Evolutionary conservation across 2,329 filamentous ascomycete species (phyloP).

Genomic region (Acarospora socialis): DNA sequence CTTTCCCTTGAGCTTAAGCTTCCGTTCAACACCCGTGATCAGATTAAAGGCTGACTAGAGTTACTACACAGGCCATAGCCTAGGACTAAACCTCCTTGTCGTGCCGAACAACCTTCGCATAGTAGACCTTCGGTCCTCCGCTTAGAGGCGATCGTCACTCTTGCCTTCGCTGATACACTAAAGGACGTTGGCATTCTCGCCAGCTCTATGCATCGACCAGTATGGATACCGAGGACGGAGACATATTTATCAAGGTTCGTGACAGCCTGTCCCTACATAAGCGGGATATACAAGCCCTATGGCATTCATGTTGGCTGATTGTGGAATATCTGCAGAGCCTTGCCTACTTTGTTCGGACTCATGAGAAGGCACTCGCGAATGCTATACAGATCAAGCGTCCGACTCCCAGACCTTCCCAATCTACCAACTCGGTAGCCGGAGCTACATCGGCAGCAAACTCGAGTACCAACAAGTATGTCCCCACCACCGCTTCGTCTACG

Average conservation of each 20-base stretch:
- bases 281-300: neutral
- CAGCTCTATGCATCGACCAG: too few relatives aligned
- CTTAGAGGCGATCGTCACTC: too few relatives aligned
- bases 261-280: conserved; percentile 3
- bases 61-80: too few relatives aligned
- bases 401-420: conserved; percentile 52
- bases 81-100: too few relatives aligned
- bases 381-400: conserved; percentile 72
- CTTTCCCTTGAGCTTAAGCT: too few relatives aligned
- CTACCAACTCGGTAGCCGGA: conserved; percentile 28
- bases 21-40: too few relatives aligned
- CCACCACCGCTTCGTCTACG: conserved; percentile 49
- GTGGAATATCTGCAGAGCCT: conserved; percentile 67
- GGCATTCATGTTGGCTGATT: conserved; percentile 21
- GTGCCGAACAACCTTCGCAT: too few relatives aligned
- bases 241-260: conserved; percentile 70
- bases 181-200: too few relatives aligned
- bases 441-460: conserved; percentile 42
- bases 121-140: too few relatives aligned
- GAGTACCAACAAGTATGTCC: conserved; percentile 47
- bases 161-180: too few relatives aligned
- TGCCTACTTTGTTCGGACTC: conserved; percentile 86
- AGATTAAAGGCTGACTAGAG: too few relatives aligned
- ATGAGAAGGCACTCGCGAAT: conserved; percentile 95
- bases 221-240: conserved; percentile 83